Evolutionary conservation across 2,329 filamentous ascomycete genomes (phyloP).

Genomic region (Triangularia verruculosa): DNA sequence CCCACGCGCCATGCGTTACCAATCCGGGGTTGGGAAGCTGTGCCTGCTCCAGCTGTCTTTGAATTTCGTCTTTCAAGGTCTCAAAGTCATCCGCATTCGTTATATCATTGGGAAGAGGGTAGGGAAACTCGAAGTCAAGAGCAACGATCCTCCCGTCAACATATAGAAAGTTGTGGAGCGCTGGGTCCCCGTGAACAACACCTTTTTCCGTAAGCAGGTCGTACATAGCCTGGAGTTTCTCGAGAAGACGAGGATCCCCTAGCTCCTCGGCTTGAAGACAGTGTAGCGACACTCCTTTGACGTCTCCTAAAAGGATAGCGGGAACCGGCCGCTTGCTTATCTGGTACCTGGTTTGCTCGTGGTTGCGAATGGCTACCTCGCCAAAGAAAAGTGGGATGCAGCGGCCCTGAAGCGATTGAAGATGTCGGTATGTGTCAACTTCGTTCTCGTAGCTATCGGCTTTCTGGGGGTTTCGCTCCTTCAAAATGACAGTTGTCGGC

Average conservation of each 20-base stretch:
- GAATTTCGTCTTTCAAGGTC: constrained; percentile 1
- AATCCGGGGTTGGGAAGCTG: not conserved
- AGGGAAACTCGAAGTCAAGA: constrained; percentile 11
- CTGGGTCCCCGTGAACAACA: constrained; percentile 11
- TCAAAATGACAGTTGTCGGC: constrained; percentile 14
- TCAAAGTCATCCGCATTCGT: constrained; percentile 6
- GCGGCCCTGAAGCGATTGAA: constrained; percentile 11
- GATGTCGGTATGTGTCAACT: constrained; percentile 11
- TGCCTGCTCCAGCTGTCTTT: not conserved
- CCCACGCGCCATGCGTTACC: too few species aligned
- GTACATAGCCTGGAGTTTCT: constrained; percentile 7
- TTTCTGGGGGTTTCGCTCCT: constrained; percentile 15
- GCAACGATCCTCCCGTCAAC: not conserved
- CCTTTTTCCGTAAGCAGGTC: constrained; percentile 3
- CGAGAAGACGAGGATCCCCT: constrained; percentile 9
- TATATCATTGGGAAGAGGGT: constrained; percentile 3
- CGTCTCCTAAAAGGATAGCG: constrained; percentile 8
- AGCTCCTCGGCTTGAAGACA: constrained; percentile 9
- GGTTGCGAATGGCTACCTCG: not conserved
- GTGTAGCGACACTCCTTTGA: constrained; percentile 10
- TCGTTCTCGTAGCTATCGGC: constrained; percentile 13
- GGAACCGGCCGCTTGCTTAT: constrained; percentile 14
- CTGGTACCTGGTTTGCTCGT: not conserved
- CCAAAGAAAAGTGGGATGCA: constrained; percentile 12
- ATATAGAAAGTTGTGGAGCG: constrained; percentile 10